A percentile compares a stretch with the other conserved stretches of the same genome.
phyloP scores from a whole-genome alignment of 2,329 filamentous ascomycete genomes.

The Boeremia exigua region DNA sequence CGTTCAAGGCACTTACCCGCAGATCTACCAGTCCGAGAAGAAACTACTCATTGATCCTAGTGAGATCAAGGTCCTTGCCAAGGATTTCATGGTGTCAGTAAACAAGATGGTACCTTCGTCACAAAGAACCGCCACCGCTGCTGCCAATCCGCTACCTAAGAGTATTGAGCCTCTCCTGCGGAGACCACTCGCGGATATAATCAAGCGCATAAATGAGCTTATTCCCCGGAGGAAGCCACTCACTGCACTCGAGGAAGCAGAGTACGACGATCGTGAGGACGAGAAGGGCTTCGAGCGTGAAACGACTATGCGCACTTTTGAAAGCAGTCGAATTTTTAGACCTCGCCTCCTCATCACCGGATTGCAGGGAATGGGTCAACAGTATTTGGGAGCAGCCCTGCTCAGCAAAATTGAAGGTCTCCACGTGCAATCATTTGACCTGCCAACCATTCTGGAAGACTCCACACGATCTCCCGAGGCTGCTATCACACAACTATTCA shows the following conservation, averaged over 20 bases:
- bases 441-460: constrained; percentile 85
- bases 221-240: constrained; percentile 85
- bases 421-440: constrained; percentile 92
- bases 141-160: constrained; percentile 79
- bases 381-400: constrained; percentile 83
- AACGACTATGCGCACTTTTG: constrained; percentile 73
- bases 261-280: constrained; percentile 85
- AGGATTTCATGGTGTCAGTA: constrained; percentile 96
- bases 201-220: constrained; percentile 72
- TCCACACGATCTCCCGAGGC: constrained; percentile 82
- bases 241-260: constrained; percentile 90
- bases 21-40: constrained; percentile 90
- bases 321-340: constrained; percentile 84
- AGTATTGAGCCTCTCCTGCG: constrained; percentile 81
- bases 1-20: constrained; percentile 92
- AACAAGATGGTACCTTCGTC: constrained; percentile 97
- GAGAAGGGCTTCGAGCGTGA: constrained; percentile 87
- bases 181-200: constrained; percentile 72
- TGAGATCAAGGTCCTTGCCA: constrained; percentile 84
- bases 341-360: constrained; percentile 86
- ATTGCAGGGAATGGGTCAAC: constrained; percentile 88
- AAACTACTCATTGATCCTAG: constrained; percentile 87
- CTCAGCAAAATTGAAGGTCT: constrained; percentile 91
- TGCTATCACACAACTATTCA: constrained; percentile 87
- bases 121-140: constrained; percentile 84